Evolutionary conservation across 345 rosid species (phyloP).

Genomic region (Tarenaya hassleriana): DNA sequence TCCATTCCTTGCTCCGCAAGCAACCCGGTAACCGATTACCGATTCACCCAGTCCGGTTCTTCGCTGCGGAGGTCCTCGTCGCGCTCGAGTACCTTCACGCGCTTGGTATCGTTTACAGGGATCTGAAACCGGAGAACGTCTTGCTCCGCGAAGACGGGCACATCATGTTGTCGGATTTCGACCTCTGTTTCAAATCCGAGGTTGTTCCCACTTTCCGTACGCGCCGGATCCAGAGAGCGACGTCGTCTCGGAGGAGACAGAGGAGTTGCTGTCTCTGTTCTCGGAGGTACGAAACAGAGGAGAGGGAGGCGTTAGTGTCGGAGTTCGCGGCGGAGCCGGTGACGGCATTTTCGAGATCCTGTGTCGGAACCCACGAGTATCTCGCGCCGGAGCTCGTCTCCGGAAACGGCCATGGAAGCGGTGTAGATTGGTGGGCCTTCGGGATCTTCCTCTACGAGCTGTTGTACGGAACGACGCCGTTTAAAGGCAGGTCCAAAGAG

Average conservation of each 20-base stretch:
- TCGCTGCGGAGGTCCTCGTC: constrained; percentile 72
- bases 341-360: constrained; percentile 52
- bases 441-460: constrained; percentile 74
- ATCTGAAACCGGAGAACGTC: constrained; percentile 89
- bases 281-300: background rate
- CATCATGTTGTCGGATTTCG: constrained; percentile 84
- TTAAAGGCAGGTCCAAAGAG: constrained; percentile 61
- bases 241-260: constrained; percentile 16
- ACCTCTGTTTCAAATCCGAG: constrained; percentile 52
- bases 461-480: constrained; percentile 69
- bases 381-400: constrained; percentile 79
- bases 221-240: constrained; percentile 22
- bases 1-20: constrained; percentile 65
- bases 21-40: constrained; percentile 63
- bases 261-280: constrained; percentile 31
- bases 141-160: constrained; percentile 76
- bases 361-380: constrained; percentile 93
- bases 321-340: constrained; percentile 71
- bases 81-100: constrained; percentile 86
- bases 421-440: constrained; percentile 97
- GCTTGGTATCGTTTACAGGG: constrained; percentile 77
- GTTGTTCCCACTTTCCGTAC: constrained; percentile 44
- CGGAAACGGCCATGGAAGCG: constrained; percentile 80
- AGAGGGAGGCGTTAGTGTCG: constrained; percentile 34
- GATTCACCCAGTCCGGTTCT: constrained; percentile 56